Base-by-base conservation (phyloP, 2,329 filamentous ascomycete species). In the Sporothrix phasma region DNA sequence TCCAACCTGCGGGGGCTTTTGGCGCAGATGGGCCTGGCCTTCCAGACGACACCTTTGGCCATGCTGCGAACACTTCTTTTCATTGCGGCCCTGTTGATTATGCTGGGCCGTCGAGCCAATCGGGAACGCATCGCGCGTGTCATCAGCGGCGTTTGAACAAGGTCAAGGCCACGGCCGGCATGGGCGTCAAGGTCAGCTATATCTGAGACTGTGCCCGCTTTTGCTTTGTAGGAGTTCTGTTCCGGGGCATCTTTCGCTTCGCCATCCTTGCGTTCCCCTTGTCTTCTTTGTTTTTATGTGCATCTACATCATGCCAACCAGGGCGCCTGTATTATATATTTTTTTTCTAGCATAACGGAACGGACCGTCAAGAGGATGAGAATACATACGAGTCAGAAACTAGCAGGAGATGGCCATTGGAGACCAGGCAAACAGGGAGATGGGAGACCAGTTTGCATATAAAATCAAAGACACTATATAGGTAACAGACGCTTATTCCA, bases 161-260 rank as follows among this genome's bases (percentile, higher is more conserved):
- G 77, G 78, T 96, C 46, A 86, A 84, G 73, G 82, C 86, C 53
- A 97, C 94, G 0, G 87, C 93, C 4, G 92, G 92, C 1, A 97
- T 97, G 93, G 94, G 93, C 2, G 89, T 95, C 68, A 97, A 97
- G 78, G 92, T 97, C 71, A 96, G 89, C 74, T 97, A 97, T 77
- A 95, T 99, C 66, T 97, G 76, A 80, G 8, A 5, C 17, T 17
- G 5, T 3, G 26, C 6, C 34, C 17, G 22, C 37, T 37, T 62
- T 37, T 13, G 11, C 22, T 15, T 5, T 1, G 1, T 5, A 10
- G 4, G 47, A 26, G 24, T 26, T 37, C 37, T 41, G 22, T n/a
- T 39, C 10, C 1, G 10, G 51, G n/a, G 10, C 37, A 11, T 64
- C 11, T 13, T 61, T 62, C n/a, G n/a, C 60, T 60, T 56, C 7